phyloP scores from a whole-genome alignment of 2,329 filamentous ascomycete genomes.

The Fusarium sacchari region DNA sequence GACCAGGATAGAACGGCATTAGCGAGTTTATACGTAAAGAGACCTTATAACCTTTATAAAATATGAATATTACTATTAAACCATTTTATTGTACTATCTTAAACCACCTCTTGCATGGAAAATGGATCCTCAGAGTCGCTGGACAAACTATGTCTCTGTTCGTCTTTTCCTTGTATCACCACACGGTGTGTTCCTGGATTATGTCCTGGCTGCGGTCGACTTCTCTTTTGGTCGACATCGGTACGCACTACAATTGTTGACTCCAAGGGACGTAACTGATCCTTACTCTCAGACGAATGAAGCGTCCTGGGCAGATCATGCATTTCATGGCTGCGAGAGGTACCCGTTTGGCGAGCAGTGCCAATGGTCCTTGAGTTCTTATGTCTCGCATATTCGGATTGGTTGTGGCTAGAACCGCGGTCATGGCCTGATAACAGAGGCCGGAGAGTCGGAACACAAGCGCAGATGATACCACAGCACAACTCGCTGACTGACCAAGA shows the following conservation, averaged over 20 bases:
- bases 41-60: fast-evolving
- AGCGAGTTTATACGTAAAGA: neutral
- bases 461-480: neutral
- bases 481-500: neutral
- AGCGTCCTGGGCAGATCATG: neutral
- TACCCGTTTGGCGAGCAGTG: neutral
- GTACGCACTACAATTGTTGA: neutral
- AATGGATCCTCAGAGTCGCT: neutral
- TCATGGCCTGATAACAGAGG: neutral
- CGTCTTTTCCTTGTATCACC: neutral
- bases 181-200: fast-evolving
- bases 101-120: neutral
- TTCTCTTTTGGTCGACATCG: neutral
- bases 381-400: neutral
- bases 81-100: fast-evolving
- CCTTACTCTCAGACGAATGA: neutral
- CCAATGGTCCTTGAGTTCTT: neutral
- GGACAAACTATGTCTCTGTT: neutral
- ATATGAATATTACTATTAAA: no score
- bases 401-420: neutral
- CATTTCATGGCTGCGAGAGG: neutral
- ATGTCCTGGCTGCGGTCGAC: neutral
- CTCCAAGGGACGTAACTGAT: neutral
- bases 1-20: fast-evolving
- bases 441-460: neutral